phyloP scores from a whole-genome alignment of 371 early-diverging fungal species.

The Parasitella parasitica region DNA sequence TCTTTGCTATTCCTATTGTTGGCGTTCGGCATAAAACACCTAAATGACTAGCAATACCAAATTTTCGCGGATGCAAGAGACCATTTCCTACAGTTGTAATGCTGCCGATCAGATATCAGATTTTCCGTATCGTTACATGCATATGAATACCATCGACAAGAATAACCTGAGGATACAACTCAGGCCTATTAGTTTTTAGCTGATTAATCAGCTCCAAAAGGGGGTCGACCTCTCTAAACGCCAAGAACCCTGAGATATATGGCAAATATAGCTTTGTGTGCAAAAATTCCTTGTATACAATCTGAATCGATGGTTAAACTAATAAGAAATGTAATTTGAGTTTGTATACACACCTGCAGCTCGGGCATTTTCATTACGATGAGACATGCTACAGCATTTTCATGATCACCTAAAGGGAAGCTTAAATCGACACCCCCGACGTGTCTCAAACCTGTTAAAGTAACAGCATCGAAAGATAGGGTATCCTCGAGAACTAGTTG shows the following conservation, averaged over 20 bases:
- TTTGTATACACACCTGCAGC: slow-evolving; percentile 41
- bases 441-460: slow-evolving; percentile 50
- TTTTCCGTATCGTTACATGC: too few species aligned
- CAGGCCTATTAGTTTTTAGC: slow-evolving; percentile 49
- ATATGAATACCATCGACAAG: slow-evolving; percentile 75
- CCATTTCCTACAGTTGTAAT: slow-evolving; percentile 60
- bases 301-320: slow-evolving; percentile 28
- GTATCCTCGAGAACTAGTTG: slow-evolving; percentile 22
- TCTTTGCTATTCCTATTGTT: slow-evolving; percentile 89
- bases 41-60: slow-evolving; percentile 89
- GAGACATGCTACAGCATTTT: slow-evolving; percentile 75
- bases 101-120: too few species aligned
- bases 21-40: slow-evolving; percentile 73
- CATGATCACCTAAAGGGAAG: slow-evolving; percentile 62
- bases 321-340: neutral
- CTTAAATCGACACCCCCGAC: slow-evolving; percentile 88
- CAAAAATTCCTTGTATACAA: slow-evolving; percentile 53
- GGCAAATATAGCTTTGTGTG: slow-evolving; percentile 67
- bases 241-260: slow-evolving; percentile 87
- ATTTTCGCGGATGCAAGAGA: slow-evolving; percentile 78
- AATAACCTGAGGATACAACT: slow-evolving; percentile 71
- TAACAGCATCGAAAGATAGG: slow-evolving; percentile 24
- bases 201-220: slow-evolving; percentile 54
- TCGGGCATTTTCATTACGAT: slow-evolving; percentile 67
- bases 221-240: slow-evolving; percentile 82